A percentile compares a stretch with the other conserved stretches of the same genome.
These are phyloP conservation scores for Zygnema cylindricum DNA, from an alignment of 139 green algal species.

Conservation along the genomic window DNA sequence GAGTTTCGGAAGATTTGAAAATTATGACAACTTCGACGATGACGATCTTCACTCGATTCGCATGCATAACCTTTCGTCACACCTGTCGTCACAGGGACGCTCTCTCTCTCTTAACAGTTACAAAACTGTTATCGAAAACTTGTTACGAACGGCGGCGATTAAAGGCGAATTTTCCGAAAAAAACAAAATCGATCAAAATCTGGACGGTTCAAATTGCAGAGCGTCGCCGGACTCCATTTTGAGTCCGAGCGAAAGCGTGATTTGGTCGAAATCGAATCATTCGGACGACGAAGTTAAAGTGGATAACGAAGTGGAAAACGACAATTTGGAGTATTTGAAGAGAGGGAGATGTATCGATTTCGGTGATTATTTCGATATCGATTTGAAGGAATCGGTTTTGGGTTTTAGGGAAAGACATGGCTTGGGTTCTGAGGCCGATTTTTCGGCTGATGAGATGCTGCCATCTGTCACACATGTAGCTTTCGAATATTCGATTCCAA, in stretches of 20 bases:
- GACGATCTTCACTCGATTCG: background rate
- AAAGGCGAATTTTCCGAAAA: too few relatives aligned
- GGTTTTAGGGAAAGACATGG: too few relatives aligned
- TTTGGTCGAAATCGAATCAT: background rate
- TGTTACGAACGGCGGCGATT: background rate
- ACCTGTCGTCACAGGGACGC: background rate
- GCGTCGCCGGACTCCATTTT: background rate
- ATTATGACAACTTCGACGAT: background rate
- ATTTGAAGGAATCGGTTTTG: too few relatives aligned
- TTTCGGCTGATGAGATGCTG: background rate
- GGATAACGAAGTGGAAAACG: too few relatives aligned
- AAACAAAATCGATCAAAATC: too few relatives aligned
- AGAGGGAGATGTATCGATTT: too few relatives aligned
- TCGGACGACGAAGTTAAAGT: too few relatives aligned
- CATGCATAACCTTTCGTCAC: background rate
- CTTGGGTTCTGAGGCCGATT: too few relatives aligned
- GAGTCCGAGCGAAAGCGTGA: background rate
- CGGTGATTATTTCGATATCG: too few relatives aligned
- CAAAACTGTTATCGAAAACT: background rate
- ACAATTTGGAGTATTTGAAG: too few relatives aligned
- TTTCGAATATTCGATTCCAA: slow-evolving; percentile 3
- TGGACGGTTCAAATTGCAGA: background rate
- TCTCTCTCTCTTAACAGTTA: background rate
- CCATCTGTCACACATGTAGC: slow-evolving; percentile 1
- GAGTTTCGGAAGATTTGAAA: background rate